Base-by-base conservation (phyloP, 305 asterid species). In the Plantago coronopus region DNA sequence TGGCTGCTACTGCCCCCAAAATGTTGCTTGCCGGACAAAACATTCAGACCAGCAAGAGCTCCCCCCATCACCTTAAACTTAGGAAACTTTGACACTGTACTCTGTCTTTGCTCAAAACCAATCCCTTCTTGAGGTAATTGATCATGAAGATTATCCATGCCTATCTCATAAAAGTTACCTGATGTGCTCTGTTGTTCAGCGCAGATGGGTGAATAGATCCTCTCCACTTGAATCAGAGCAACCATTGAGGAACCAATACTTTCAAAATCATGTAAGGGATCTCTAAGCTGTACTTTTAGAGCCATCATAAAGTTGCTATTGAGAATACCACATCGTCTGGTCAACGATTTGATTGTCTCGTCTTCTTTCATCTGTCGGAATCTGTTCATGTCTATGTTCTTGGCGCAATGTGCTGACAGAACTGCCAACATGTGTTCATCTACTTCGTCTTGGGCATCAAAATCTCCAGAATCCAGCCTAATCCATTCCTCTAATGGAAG, bases 221-320 rank as follows among this genome's bases (percentile, higher is more conserved):
- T 74, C 71, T 84, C 80, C 11, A 81, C 89, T 61, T 78, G 78
- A 66, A 75, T 42, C 66, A 88, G 78, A 69, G 84, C 88, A 61
- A 91, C 91, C 94, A 91, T 83, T 4, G 89, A 58, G 62, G 72
- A 49, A 15, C 96, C 96, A 54, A 91, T 96, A 74, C 44, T 76
- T 73, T 88, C 94, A 54, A 73, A 76, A 72, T 85, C 72, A 38
- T 88, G 90, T 40, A 79, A 60, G 42, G 97, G 97, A 62, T 88
- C 89, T 79, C 96, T 79, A 57, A 91, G 96, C 79, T 83, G 96
- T 78, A 85, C 80, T 66, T 80, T 82, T 40, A 88, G 68, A 68
- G 82, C 83, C 74, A 88, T 70, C 1, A 67, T 78, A 72, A 90
- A 77, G 71, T 68, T 58, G 59, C 74, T 73, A 65, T 68, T 64